These are phyloP conservation scores for Suillus plorans DNA, from an alignment of 768 basidiomycete species.

Conservation along the genomic window DNA sequence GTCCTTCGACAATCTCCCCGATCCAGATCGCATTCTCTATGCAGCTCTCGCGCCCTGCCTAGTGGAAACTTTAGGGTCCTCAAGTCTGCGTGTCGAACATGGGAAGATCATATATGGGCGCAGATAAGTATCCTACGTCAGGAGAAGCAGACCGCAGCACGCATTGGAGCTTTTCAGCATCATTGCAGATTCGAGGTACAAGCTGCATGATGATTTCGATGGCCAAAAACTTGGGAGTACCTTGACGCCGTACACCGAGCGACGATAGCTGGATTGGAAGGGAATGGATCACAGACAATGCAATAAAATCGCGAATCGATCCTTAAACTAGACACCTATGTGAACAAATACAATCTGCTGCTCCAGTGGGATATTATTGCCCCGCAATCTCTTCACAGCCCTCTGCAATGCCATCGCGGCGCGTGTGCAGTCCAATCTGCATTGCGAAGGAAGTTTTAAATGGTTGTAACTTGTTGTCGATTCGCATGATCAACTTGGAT, in stretches of 20 bases:
- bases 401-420: not conserved
- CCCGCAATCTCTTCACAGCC: not conserved
- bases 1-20: too few species aligned
- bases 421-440: not conserved
- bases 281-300: slow-evolving; percentile 39
- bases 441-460: slow-evolving; percentile 17
- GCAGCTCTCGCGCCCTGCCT: slow-evolving; percentile 79
- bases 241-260: slow-evolving; percentile 71
- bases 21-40: slow-evolving; percentile 36
- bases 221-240: slow-evolving; percentile 69
- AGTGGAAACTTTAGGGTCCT: slow-evolving; percentile 59
- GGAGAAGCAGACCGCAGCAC: slow-evolving; percentile 31
- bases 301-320: not conserved
- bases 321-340: not conserved
- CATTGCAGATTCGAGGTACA: slow-evolving; percentile 85
- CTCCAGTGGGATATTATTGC: not conserved
- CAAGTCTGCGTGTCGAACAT: slow-evolving; percentile 75
- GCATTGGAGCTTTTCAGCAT: slow-evolving; percentile 78
- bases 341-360: slow-evolving; percentile 6
- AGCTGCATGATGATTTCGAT: slow-evolving; percentile 79
- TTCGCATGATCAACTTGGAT: slow-evolving; percentile 1
- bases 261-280: slow-evolving; percentile 67
- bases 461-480: slow-evolving; percentile 10
- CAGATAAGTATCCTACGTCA: slow-evolving; percentile 70
- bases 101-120: slow-evolving; percentile 39